These are phyloP conservation scores for Lagenidium giganteum DNA, from an alignment of 352 stramenopile species.

Conservation along the genomic window DNA sequence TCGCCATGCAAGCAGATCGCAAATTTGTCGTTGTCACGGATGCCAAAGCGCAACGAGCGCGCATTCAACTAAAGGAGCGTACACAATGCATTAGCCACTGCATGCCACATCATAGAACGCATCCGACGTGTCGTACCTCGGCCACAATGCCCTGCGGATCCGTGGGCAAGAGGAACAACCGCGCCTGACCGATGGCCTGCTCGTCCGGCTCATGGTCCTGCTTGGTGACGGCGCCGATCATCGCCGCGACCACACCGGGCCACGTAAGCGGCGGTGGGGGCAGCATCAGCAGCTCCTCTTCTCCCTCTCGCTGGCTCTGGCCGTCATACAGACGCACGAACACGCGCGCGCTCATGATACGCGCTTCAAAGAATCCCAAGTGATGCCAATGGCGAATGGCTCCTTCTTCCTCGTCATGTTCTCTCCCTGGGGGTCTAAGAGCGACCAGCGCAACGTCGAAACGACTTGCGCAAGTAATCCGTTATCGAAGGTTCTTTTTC, in stretches of 20 bases:
- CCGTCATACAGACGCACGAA: conserved; percentile 78
- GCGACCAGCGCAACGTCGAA: too few species aligned
- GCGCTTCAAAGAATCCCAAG: neutral
- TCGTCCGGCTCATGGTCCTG: conserved; percentile 38
- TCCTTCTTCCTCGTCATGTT: too few species aligned
- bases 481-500: too few species aligned
- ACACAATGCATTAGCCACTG: conserved; percentile 7
- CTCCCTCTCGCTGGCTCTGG: conserved; percentile 35
- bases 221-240: conserved; percentile 56
- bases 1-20: conserved; percentile 65
- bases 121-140: conserved; percentile 27
- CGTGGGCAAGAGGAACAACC: conserved; percentile 58
- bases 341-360: conserved; percentile 36
- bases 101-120: conserved; percentile 1
- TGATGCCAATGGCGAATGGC: too few species aligned
- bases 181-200: conserved; percentile 30
- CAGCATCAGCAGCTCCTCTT: conserved; percentile 65
- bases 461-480: too few species aligned
- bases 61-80: conserved; percentile 43
- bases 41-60: conserved; percentile 63
- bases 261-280: conserved; percentile 63
- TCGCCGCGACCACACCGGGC: conserved; percentile 48
- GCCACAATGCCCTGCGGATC: conserved; percentile 53
- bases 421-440: too few species aligned
- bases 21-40: conserved; percentile 76